Evolutionary conservation across 192 early-diverging fungal species (phyloP), one percentile per base, ranked within the genome.

Genomic region (Radiomyces spectabilis): DNA sequence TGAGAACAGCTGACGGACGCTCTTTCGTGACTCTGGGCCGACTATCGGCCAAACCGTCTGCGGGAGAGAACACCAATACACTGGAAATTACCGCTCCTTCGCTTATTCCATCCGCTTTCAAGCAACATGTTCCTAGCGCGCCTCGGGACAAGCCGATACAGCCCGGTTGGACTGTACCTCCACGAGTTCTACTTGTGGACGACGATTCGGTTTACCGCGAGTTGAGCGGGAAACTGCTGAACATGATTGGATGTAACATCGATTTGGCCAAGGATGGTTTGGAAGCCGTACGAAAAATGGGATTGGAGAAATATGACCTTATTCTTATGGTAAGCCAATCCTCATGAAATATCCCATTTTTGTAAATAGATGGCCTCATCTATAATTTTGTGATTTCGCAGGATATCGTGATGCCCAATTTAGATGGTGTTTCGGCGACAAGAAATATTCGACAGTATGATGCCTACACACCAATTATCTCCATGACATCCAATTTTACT

Each of bases 381-480:
- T n/a, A n/a, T n/a, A n/a, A n/a, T n/a, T n/a, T n/a, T n/a, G n/a
- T n/a, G n/a, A n/a, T n/a, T n/a, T n/a, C n/a, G n/a, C n/a, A 76
- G 77, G 84, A 89, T 53, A 83, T 86, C 39, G 71, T 82, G 34
- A 87, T 87, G 81, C 86, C 85, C 5, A 80, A 79, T 9, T 56
- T 87, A 29, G 77, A 85, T 61, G 87, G 87, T 22, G 75, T 88
- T 18, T 69, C 74, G 12, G 85, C 85, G 3, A 86, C 87, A 8
- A 65, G 68, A n/a, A 77, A 72, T 19, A 86, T 89, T 34, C 76
- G 87, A 30, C 79, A 83, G 57, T 85, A 83, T 64, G 85, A 89
- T 58, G 61, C 66, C 6, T 57, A 68, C 40, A 86, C 85, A 4
- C 85, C 86, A 0, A 86, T 89, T 33, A 83, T 89, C 46, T 77